phyloP scores from a whole-genome alignment of 805 yeast genomes.

The Saturnispora quitensis region DNA sequence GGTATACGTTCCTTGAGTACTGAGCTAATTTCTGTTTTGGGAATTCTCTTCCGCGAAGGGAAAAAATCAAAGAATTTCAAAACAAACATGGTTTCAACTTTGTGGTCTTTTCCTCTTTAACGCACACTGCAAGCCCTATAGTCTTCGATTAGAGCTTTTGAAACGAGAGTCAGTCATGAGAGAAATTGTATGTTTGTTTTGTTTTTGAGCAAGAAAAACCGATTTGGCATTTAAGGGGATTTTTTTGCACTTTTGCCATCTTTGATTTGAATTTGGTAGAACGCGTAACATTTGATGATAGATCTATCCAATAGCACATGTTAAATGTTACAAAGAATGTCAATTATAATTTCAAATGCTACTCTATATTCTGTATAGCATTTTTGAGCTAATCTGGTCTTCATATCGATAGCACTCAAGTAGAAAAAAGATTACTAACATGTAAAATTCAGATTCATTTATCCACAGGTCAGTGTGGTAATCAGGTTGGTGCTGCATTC shows the following conservation, averaged over 20 bases:
- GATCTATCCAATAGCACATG: neutral
- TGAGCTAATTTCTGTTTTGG: neutral
- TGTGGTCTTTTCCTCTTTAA: neutral
- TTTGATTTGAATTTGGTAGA: neutral
- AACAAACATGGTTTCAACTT: neutral
- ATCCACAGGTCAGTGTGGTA: conserved; percentile 98
- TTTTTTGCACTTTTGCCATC: neutral
- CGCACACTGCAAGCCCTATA: neutral
- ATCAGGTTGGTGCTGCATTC: conserved; percentile 93
- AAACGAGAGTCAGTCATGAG: neutral
- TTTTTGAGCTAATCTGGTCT: neutral
- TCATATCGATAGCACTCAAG: neutral
- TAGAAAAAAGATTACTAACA: conserved; percentile 2
- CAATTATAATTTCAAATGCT: neutral
- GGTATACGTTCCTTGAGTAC: conserved; percentile 43
- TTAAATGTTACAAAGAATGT: neutral
- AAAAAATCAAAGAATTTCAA: neutral
- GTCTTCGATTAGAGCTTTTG: neutral
- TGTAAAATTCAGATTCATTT: conserved; percentile 61
- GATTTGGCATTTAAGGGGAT: neutral
- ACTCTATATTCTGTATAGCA: neutral
- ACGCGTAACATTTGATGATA: neutral
- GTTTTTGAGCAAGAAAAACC: neutral
- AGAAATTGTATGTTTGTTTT: conserved; percentile 6
- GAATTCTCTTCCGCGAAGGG: neutral